Base-by-base conservation (phyloP, 768 basidiomycete species). In the Pleurotus platypus region DNA sequence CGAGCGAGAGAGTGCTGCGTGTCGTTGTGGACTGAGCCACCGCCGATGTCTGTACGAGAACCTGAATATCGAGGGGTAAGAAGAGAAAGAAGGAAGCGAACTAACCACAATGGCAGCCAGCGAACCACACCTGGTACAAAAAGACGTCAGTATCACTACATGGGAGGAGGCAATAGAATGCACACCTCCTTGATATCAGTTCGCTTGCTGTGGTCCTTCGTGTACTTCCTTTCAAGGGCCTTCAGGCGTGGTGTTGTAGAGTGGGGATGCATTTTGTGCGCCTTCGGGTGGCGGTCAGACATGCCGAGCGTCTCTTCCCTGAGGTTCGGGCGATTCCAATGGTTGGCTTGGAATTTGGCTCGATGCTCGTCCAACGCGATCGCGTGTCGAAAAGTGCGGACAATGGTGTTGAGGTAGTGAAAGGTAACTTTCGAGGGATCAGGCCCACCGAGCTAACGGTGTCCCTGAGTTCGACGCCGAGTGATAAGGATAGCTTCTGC, bases 61-160 rank as follows among this genome's bases (percentile, higher is more conserved):
- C 20, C 37, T 47, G 49, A n/a, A 20, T 20, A 27, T 20, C n/a
- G 2, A 1, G 22, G 13, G n/a, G 2, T 8, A 37, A 38, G 35
- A n/a, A 48, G 38, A 30, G 2, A 30, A 30, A 30, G 27, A 30
- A 30, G 30, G 20, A 20, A 30, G 30, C 7, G 9, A 2, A 66
- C 69, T 39, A 58, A 76, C 78, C 78, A 59, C 75, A 73, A 61
- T 81, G 79, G 60, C 79, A 80, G 4, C 80, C 78, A 0, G 83
- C 71, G 64, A 88, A 87, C 85, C 86, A 88, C 1, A 89, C 86
- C 63, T 89, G 7, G 7, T 30, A 30, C 30, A 8, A 9, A 8
- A 30, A 30, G 30, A 8, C 30, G n/a, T 85, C 69, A 60, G 16
- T 39, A 42, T 43, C 42, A 13, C 15, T 43, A 43, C 6, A 43